Percentiles rank a stretch among this genome's conserved stretches.
Conservation (phyloP, 1,139 yeast species). For the Kazachstania sp. region DNA sequence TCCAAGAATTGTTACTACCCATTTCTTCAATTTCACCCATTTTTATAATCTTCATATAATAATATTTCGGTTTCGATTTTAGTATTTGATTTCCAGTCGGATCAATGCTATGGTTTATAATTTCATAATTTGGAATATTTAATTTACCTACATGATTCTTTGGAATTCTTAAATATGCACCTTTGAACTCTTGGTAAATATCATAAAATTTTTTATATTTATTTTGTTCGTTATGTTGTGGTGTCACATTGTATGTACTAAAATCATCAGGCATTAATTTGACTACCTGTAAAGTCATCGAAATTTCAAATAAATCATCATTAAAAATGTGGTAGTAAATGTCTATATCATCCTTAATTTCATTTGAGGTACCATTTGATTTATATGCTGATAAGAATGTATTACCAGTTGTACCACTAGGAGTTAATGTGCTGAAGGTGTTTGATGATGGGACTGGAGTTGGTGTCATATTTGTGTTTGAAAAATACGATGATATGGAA, state of each 20-base stretch:
- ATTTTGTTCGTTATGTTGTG: slow-evolving; percentile 3
- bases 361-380: background rate
- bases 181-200: slow-evolving; percentile 24
- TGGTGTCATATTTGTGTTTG: background rate
- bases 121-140: slow-evolving; percentile 14
- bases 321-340: slow-evolving; percentile 23
- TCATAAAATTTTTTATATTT: slow-evolving; percentile 20
- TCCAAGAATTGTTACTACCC: slow-evolving; percentile 31
- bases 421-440: slow-evolving; percentile 7
- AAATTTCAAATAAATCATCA: slow-evolving; percentile 14
- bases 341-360: slow-evolving; percentile 23
- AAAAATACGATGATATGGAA: slow-evolving; percentile 22
- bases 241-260: background rate
- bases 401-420: slow-evolving; percentile 10
- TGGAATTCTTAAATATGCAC: slow-evolving; percentile 25
- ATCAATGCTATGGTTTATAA: slow-evolving; percentile 10
- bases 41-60: slow-evolving; percentile 23
- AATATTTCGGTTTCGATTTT: slow-evolving; percentile 5
- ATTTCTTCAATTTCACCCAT: slow-evolving; percentile 25
- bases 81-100: background rate
- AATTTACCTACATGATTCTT: slow-evolving; percentile 15
- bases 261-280: slow-evolving; percentile 10
- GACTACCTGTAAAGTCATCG: slow-evolving; percentile 15
- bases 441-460: background rate
- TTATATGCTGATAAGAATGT: slow-evolving; percentile 7